These are phyloP conservation scores for Mimosa bimucronata DNA, from an alignment of 306 rosid species.

Conservation along the genomic window DNA sequence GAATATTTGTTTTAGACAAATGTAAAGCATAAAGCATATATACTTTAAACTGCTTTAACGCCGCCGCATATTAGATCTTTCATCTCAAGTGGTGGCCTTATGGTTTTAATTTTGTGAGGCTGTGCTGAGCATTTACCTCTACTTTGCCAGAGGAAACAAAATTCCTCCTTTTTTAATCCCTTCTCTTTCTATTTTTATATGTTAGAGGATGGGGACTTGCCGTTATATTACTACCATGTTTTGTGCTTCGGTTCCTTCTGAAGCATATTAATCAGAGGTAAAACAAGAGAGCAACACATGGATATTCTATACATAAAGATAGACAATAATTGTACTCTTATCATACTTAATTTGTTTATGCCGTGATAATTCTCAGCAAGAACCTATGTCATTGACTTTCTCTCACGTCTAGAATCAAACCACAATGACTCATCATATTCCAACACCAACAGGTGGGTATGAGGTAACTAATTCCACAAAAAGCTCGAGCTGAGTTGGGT, in stretches of 20 bases:
- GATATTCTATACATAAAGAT: constrained; percentile 30
- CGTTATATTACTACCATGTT: constrained; percentile 44
- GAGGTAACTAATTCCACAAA: neutral
- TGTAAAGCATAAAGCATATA: constrained; percentile 67
- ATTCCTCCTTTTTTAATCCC: constrained; percentile 26
- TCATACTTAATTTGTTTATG: constrained; percentile 26
- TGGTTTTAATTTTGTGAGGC: constrained; percentile 29
- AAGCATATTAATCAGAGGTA: constrained; percentile 32
- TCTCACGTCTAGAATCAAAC: neutral
- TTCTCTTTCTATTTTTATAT: constrained; percentile 24
- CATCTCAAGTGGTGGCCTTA: constrained; percentile 33
- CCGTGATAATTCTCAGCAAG: constrained; percentile 35
- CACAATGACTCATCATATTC: neutral
- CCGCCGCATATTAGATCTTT: constrained; percentile 55
- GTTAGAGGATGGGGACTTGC: constrained; percentile 47
- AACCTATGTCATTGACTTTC: constrained; percentile 27
- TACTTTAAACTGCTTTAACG: constrained; percentile 76
- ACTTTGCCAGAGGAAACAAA: constrained; percentile 36
- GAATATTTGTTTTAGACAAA: constrained; percentile 32
- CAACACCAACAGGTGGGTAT: neutral
- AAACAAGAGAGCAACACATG: constrained; percentile 30
- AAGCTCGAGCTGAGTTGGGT: neutral
- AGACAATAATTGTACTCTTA: constrained; percentile 24
- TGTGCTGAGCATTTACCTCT: constrained; percentile 43
- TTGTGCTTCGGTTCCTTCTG: constrained; percentile 36